These are phyloP conservation scores for Rhinocladiella similis DNA, from an alignment of 2,329 filamentous ascomycete genomes.

Conservation along the genomic window DNA sequence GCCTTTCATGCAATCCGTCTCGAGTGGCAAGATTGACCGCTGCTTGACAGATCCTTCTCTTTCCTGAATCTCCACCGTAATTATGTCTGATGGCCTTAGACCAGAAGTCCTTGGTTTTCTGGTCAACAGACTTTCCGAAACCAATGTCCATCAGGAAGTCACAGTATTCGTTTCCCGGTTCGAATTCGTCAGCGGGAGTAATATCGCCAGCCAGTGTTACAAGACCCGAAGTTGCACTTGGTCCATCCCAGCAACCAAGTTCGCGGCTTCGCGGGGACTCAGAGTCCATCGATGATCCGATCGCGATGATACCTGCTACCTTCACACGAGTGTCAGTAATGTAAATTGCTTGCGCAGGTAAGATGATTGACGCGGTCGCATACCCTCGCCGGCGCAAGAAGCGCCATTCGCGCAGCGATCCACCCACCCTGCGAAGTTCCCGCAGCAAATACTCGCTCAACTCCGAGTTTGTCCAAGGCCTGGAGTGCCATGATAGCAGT, in stretches of 20 bases:
- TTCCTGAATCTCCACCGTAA: slow-evolving; percentile 52
- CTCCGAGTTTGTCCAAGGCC: slow-evolving; percentile 28
- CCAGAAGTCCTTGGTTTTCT: slow-evolving; percentile 47
- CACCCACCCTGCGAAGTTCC: slow-evolving; percentile 58
- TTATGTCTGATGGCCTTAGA: slow-evolving; percentile 42
- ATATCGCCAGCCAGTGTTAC: slow-evolving; percentile 33
- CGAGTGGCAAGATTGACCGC: slow-evolving; percentile 49
- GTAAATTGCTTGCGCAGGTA: neutral
- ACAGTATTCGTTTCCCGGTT: slow-evolving; percentile 43
- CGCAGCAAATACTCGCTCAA: slow-evolving; percentile 36
- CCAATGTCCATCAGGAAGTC: slow-evolving; percentile 50
- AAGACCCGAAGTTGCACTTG: slow-evolving; percentile 6
- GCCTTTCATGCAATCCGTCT: slow-evolving; percentile 48
- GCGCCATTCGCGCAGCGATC: slow-evolving; percentile 53
- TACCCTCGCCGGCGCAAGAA: slow-evolving; percentile 43
- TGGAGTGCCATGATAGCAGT: slow-evolving; percentile 48
- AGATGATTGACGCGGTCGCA: neutral
- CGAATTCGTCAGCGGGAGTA: slow-evolving; percentile 43
- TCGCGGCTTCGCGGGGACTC: slow-evolving; percentile 47
- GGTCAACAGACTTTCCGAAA: slow-evolving; percentile 44
- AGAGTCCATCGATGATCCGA: slow-evolving; percentile 55
- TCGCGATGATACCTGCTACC: slow-evolving; percentile 53
- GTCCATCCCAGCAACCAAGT: slow-evolving; percentile 52
- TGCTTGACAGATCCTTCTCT: slow-evolving; percentile 49
- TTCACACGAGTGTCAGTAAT: neutral